These are phyloP conservation scores for Suillus hirtellus DNA, from an alignment of 768 basidiomycete genomes.

Conservation along the genomic window DNA sequence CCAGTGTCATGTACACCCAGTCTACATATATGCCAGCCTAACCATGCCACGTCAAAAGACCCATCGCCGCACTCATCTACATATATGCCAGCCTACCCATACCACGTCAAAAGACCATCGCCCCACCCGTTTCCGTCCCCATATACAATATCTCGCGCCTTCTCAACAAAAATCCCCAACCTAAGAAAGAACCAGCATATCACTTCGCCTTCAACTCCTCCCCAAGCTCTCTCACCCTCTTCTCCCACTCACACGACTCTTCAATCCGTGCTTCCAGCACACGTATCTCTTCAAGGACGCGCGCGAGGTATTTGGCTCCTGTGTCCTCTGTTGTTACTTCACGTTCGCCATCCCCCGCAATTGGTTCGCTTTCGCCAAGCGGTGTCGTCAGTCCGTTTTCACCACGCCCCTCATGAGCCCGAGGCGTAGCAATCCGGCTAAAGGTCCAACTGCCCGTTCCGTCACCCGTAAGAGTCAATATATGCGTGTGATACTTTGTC, in stretches of 20 bases:
- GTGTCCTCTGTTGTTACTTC: not conserved
- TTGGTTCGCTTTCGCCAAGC: not conserved
- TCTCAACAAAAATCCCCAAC: not conserved
- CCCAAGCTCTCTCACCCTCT: conserved; percentile 26
- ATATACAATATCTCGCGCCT: not conserved
- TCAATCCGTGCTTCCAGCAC: conserved; percentile 24
- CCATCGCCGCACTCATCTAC: too few relatives aligned
- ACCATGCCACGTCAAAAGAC: too few relatives aligned
- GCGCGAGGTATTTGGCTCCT: conserved; percentile 21
- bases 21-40: too few relatives aligned
- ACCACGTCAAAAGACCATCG: not conserved
- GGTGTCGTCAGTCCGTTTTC: not conserved
- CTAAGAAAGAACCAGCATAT: not conserved
- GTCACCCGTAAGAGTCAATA: conserved; percentile 78
- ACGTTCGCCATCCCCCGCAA: not conserved
- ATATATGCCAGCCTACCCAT: not conserved
- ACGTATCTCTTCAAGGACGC: conserved; percentile 30
- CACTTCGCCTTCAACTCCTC: conserved; percentile 22
- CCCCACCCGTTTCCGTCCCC: not conserved
- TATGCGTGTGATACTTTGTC: conserved; percentile 85
- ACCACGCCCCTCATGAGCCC: not conserved
- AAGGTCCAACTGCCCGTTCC: conserved; percentile 72
- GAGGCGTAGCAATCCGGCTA: conserved; percentile 47
- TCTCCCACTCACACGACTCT: conserved; percentile 28
- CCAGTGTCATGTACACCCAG: too few relatives aligned